Percentiles rank a stretch among this genome's conserved stretches.
These are phyloP conservation scores for Kodamaea ohmeri DNA, from an alignment of 1,139 yeast species.

Conservation along the genomic window DNA sequence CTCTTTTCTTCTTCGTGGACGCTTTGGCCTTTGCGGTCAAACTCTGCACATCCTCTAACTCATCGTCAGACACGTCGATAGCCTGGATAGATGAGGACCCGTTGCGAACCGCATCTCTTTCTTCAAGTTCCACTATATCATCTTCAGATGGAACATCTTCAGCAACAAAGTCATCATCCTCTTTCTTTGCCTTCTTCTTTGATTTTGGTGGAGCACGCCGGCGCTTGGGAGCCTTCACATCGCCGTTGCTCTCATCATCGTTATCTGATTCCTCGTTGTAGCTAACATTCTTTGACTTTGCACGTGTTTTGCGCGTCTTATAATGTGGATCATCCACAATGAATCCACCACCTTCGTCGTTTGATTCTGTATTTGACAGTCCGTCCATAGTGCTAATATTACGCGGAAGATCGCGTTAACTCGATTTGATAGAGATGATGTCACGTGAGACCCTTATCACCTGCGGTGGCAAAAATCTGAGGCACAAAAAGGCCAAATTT, in stretches of 20 bases:
- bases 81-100: slow-evolving; percentile 25
- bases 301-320: slow-evolving; percentile 21
- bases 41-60: slow-evolving; percentile 14
- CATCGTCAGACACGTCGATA: slow-evolving; percentile 25
- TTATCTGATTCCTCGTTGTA: slow-evolving; percentile 26
- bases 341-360: slow-evolving; percentile 29
- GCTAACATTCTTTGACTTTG: slow-evolving; percentile 17
- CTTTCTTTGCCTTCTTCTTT: slow-evolving; percentile 12
- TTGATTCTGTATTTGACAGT: not conserved
- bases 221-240: slow-evolving; percentile 17
- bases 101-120: slow-evolving; percentile 14
- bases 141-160: slow-evolving; percentile 19
- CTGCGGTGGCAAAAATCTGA: slow-evolving; percentile 5
- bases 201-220: slow-evolving; percentile 20
- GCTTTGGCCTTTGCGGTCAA: slow-evolving; percentile 20
- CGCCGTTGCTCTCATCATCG: slow-evolving; percentile 18
- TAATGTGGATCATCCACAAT: slow-evolving; percentile 34
- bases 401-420: too few relatives aligned
- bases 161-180: slow-evolving; percentile 24
- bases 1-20: slow-evolving; percentile 19
- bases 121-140: slow-evolving; percentile 20
- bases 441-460: slow-evolving; percentile 3
- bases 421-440: slow-evolving; percentile 1
- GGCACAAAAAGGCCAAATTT: not conserved
- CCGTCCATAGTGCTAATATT: too few relatives aligned